Evolutionary conservation across 2,329 filamentous ascomycete genomes (phyloP), one percentile per base, ranked within the genome.

Genomic region (Trichoderma cornu-damae): DNA sequence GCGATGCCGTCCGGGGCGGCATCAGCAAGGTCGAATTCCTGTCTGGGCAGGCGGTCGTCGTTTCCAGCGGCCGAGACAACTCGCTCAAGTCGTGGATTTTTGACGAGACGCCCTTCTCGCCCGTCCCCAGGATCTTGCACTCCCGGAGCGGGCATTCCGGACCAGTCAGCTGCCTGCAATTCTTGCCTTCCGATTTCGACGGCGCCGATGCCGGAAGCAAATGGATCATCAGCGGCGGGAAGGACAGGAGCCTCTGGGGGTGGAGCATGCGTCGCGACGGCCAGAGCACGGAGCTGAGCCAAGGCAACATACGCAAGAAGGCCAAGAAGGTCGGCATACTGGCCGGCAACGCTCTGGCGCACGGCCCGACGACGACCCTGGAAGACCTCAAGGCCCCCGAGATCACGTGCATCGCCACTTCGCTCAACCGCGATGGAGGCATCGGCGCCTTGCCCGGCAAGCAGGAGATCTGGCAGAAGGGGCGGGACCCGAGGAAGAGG

Each of bases 11-110:
- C 16, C 79, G 84, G 12, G 88, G 89, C 26, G 93, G 92, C 3
- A 83, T 96, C 46, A 95, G 86, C 75, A 92, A 89, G 68, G 77
- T 96, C 18, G 90, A 96, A 66, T 99, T 99, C 66, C 78, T 99
- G 9, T 77, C 86, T 14, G 93, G 92, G 0, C 95, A 99, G 69
- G 88, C 90, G 4, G 87, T 97, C 2, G 82, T 99, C 40, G 78
- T 97, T 26, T 96, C 91, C 8, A 94, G 90, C 62, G 95, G 94
- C 4, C 79, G 89, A 47, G 94, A 99, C 70, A 99, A 99, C 72
- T 90, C 92, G 8, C 76, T 99, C 59, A 95, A 93, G 70, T 92
- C 91, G 4, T 96, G 93, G 93, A 94, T 97, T 60, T 96, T 96
- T 65, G 93, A 97, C 67, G 87, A 95, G 70, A 87, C 86, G 0